phyloP scores from a whole-genome alignment of 2,329 filamentous ascomycete genomes.

The Fusarium sp. region DNA sequence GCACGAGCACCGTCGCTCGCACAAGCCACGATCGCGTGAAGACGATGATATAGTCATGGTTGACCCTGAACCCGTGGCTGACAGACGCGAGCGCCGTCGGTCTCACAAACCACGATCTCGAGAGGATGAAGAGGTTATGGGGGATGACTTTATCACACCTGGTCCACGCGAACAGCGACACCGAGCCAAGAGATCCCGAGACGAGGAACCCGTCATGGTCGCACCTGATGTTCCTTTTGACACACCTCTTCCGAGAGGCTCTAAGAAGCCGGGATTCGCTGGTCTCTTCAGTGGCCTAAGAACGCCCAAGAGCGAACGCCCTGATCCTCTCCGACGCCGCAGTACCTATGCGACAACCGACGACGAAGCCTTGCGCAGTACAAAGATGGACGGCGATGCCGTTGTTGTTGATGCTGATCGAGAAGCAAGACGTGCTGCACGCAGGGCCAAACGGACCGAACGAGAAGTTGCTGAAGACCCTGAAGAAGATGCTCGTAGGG shows the following conservation, averaged over 20 bases:
- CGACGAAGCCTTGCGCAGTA: conserved; percentile 62
- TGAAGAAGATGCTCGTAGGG: conserved; percentile 68
- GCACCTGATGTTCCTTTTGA: conserved; percentile 53
- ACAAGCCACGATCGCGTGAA: conserved; percentile 54
- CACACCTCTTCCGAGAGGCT: conserved; percentile 53
- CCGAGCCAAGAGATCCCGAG: conserved; percentile 52
- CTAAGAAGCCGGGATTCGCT: conserved; percentile 67
- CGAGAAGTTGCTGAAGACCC: conserved; percentile 64
- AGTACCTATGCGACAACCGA: conserved; percentile 65
- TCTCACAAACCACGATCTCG: conserved; percentile 57
- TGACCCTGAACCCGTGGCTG: conserved; percentile 54
- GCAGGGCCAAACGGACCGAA: conserved; percentile 70
- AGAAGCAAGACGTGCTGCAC: conserved; percentile 73
- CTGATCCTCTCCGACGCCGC: conserved; percentile 59
- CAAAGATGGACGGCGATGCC: conserved; percentile 63
- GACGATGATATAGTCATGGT: conserved; percentile 64
- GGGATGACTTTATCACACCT: conserved; percentile 53
- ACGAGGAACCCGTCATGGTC: conserved; percentile 58
- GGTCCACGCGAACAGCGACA: conserved; percentile 53
- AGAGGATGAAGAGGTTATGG: conserved; percentile 62
- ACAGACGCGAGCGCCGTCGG: conserved; percentile 56
- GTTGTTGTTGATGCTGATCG: conserved; percentile 67
- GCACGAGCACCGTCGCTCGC: conserved; percentile 56
- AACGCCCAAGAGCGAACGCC: conserved; percentile 59
- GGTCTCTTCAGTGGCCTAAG: conserved; percentile 73